Conservation (phyloP, 1,284 basidiomycete species). For the Uromyces viciae-fabae region DNA sequence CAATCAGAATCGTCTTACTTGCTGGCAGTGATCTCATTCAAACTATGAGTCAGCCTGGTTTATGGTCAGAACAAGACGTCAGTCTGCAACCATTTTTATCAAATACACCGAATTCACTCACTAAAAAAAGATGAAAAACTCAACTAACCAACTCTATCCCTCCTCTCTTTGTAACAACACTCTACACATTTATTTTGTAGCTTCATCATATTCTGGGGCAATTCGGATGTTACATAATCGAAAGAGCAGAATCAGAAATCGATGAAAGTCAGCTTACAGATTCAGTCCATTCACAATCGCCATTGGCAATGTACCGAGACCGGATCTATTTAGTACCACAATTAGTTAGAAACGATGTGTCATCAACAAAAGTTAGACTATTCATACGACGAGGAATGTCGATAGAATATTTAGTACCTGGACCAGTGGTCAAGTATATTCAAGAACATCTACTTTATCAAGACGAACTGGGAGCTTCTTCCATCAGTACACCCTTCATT, state of each 20-base stretch:
- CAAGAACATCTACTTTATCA: slow-evolving; percentile 33
- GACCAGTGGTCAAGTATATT: slow-evolving; percentile 36
- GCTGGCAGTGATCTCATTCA: slow-evolving; percentile 96
- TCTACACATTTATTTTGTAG: slow-evolving; percentile 57
- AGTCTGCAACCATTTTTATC: slow-evolving; percentile 55
- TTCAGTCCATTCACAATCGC: slow-evolving; percentile 26
- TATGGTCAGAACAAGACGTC: slow-evolving; percentile 92
- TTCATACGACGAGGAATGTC: slow-evolving; percentile 31
- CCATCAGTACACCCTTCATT: slow-evolving; percentile 31
- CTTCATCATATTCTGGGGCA: slow-evolving; percentile 90
- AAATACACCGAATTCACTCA: no score
- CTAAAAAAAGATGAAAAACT: neutral
- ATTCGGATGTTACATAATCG: slow-evolving; percentile 91
- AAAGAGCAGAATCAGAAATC: slow-evolving; percentile 88
- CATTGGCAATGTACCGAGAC: slow-evolving; percentile 24
- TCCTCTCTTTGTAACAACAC: no score
- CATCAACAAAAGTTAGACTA: slow-evolving; percentile 35
- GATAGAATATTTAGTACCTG: slow-evolving; percentile 22
- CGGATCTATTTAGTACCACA: slow-evolving; percentile 36
- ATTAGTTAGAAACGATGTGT: slow-evolving; percentile 35
- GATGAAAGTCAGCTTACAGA: slow-evolving; percentile 27
- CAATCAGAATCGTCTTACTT: slow-evolving; percentile 75
- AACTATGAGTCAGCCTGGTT: slow-evolving; percentile 97
- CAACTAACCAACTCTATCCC: no score
- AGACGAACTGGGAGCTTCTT: slow-evolving; percentile 27